Percentiles rank a stretch among this genome's conserved stretches.
phyloP scores from a whole-genome alignment of 371 early-diverging fungal species.

The Thermomucor indicae-seudaticae region DNA sequence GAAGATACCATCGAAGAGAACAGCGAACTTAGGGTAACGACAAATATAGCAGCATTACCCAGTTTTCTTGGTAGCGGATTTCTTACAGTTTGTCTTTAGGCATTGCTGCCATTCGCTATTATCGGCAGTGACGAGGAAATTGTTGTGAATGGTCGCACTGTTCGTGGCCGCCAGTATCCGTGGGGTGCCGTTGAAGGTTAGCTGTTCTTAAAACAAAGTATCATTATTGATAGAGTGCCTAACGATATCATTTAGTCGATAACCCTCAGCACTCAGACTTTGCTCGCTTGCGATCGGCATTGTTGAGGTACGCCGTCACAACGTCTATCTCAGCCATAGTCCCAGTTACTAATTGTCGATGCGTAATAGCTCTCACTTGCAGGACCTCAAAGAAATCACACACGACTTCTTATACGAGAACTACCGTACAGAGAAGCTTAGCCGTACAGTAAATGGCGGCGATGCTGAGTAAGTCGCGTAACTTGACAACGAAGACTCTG shows the following conservation, averaged over 20 bases:
- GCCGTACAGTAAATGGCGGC: slow-evolving; percentile 56
- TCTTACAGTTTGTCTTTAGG: slow-evolving; percentile 26
- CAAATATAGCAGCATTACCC: neutral
- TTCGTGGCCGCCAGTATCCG: slow-evolving; percentile 97
- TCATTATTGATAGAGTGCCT: no score
- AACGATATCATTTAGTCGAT: slow-evolving; percentile 54
- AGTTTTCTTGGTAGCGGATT: no score
- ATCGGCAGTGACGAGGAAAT: slow-evolving; percentile 96
- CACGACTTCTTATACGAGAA: slow-evolving; percentile 85
- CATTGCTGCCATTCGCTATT: slow-evolving; percentile 93
- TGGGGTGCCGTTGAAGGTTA: slow-evolving; percentile 97
- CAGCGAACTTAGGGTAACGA: slow-evolving; percentile 74
- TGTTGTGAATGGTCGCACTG: slow-evolving; percentile 63
- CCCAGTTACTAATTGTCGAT: no score
- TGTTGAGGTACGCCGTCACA: slow-evolving; percentile 57
- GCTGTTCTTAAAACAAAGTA: no score
- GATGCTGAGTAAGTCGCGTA: slow-evolving; percentile 47
- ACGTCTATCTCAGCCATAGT: neutral
- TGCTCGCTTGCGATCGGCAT: slow-evolving; percentile 87
- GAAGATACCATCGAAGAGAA: slow-evolving; percentile 96
- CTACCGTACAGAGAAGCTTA: slow-evolving; percentile 90
- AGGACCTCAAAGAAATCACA: slow-evolving; percentile 89
- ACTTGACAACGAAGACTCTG: neutral
- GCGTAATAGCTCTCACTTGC: slow-evolving; percentile 81
- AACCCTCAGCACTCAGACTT: slow-evolving; percentile 96